Evolutionary conservation across 345 rosid species (phyloP), one percentile per base, ranked within the genome.

Genomic region (Eucalyptus fibrosa): DNA sequence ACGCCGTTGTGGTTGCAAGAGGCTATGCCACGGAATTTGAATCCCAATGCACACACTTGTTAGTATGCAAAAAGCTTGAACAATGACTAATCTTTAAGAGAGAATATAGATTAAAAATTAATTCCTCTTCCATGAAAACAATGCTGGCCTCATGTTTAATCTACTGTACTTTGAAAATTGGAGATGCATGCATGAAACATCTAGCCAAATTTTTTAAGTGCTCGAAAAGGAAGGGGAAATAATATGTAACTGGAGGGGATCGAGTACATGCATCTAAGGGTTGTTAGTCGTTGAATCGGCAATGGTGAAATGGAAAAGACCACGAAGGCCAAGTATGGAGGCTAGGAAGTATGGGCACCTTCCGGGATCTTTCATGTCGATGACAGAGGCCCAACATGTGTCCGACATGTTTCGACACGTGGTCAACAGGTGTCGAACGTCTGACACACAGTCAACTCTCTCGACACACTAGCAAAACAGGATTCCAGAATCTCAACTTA

Each of bases 401-500:
- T 53, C 2, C 56, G 24, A 53, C 56, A 53, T 3, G 24, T 7
- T 53, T 51, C 4, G 4, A 53, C 24, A 21, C 0, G 1, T 53
- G 24, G 26, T 53, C 11, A 53, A 53, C 26, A 53, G 21, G 59
- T 53, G 59, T 53, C 11, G 26, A 4, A 53, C 5, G 4, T 53
- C 5, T 4, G 26, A 8, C 59, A 8, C 5, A 21, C 0, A 0
- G 56, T 53, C 24, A 53, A 53, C 56, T 53, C 10, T 53, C 10
- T 0, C 1, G 2, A 53, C 5, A 53, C 59, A 53, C 2, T 9
- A 21, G 4, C 4, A 2, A 53, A 53, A 53, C 1, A 8, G 2
- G 26, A 53, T 53, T 53, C 26, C 26, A 0, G 11, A 53, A 53
- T 21, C 26, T 53, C 5, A 53, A 53, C 5, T 19, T 53, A 9